These are phyloP conservation scores for Lobulomyces angularis DNA, from an alignment of 192 early-diverging fungal species.

Conservation along the genomic window DNA sequence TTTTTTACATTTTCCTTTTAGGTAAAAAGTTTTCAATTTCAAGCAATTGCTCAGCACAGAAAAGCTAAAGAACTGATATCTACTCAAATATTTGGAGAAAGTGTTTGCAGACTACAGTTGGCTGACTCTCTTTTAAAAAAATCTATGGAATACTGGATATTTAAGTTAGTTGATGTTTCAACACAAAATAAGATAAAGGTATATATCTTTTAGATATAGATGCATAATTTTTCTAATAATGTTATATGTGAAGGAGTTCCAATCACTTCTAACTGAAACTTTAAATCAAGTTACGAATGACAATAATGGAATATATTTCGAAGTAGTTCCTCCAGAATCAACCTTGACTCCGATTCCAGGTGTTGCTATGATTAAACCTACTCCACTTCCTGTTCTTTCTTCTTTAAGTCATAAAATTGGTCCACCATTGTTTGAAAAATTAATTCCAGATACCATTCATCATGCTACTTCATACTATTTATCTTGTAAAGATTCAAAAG, in stretches of 20 bases:
- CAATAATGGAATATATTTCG: conserved; percentile 39
- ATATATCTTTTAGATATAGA: too few species aligned
- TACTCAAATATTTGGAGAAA: conserved; percentile 71
- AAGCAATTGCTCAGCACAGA: conserved; percentile 64
- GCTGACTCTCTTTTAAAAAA: too few species aligned
- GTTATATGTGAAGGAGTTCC: not conserved
- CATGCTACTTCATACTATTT: conserved; percentile 77
- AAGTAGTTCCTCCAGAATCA: conserved; percentile 53
- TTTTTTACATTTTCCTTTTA: too few species aligned
- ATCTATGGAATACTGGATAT: too few species aligned
- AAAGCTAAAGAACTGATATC: conserved; percentile 64
- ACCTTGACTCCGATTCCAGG: conserved; percentile 46
- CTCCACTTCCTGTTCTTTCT: conserved; percentile 53
- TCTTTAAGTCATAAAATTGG: conserved; percentile 35
- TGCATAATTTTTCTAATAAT: not conserved
- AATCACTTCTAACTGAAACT: not conserved
- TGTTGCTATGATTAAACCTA: conserved; percentile 61
- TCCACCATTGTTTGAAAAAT: conserved; percentile 64
- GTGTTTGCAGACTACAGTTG: conserved; percentile 58
- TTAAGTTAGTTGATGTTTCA: too few species aligned
- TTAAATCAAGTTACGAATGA: not conserved
- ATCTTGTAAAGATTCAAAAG: conserved; percentile 65
- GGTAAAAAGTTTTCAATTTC: conserved; percentile 60
- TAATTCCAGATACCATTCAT: conserved; percentile 86
- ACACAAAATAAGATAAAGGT: too few species aligned